phyloP scores from a whole-genome alignment of 2,329 filamentous ascomycete species.

The Neurospora crassa region DNA sequence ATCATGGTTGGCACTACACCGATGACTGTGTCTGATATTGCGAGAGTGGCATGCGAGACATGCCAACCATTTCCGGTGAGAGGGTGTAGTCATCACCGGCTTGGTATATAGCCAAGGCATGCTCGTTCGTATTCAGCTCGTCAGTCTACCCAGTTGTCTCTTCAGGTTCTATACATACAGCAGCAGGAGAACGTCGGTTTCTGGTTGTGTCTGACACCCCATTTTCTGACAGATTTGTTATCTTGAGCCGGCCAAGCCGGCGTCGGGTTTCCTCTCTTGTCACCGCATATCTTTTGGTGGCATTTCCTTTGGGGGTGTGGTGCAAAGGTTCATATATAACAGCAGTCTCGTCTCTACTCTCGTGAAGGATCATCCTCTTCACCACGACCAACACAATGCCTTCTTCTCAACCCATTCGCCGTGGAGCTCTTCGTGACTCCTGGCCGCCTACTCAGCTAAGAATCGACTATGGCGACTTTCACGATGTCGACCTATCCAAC shows the following conservation, averaged over 20 bases:
- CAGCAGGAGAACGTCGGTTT: constrained; percentile 7
- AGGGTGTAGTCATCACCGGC: constrained; percentile 5
- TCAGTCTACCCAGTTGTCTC: constrained; percentile 2
- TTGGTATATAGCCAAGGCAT: constrained; percentile 12
- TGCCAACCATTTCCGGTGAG: constrained; percentile 9
- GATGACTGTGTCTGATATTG: constrained; percentile 22
- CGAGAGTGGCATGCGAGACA: constrained; percentile 1
- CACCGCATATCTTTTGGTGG: constrained; percentile 1
- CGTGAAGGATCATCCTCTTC: not conserved
- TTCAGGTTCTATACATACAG: constrained; percentile 6
- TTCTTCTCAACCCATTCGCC: constrained; percentile 17
- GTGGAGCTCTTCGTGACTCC: constrained; percentile 32
- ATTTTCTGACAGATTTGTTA: constrained; percentile 10
- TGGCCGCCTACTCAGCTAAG: constrained; percentile 44
- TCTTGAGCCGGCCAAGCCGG: constrained; percentile 24
- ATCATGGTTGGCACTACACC: constrained; percentile 14
- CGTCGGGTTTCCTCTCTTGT: constrained; percentile 12
- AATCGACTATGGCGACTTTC: constrained; percentile 35
- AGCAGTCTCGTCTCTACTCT: not conserved
- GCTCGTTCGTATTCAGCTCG: constrained; percentile 7
- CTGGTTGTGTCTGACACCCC: constrained; percentile 4
- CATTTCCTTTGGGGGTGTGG: not conserved
- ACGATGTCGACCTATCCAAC: constrained; percentile 26
- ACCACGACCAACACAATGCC: constrained; percentile 24
- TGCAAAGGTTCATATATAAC: not conserved